These are phyloP conservation scores for Hypoxylon sp. DNA, from an alignment of 2,329 filamentous ascomycete species.

Conservation along the genomic window DNA sequence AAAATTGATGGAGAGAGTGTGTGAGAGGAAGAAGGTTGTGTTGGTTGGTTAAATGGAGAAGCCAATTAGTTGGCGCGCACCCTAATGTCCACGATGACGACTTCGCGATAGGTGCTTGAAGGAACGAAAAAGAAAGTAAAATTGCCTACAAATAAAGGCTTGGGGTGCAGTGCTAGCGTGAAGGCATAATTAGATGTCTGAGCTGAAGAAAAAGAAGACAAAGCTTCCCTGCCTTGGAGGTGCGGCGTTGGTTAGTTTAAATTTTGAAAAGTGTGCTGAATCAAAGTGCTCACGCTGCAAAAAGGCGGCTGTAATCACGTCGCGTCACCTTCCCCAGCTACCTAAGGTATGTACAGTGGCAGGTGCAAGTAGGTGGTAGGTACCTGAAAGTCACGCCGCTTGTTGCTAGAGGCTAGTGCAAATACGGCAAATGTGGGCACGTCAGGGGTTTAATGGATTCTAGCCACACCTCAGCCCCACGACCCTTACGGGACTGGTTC, in stretches of 20 bases:
- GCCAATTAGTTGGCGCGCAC: background rate
- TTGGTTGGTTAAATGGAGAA: constrained; percentile 13
- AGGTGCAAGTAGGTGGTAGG: background rate
- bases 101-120: constrained; percentile 9
- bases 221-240: constrained; percentile 14
- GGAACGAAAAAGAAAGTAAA: constrained; percentile 15
- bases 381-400: background rate
- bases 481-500: background rate
- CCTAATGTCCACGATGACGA: constrained; percentile 6
- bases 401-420: background rate
- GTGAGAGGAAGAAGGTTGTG: background rate
- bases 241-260: constrained; percentile 15
- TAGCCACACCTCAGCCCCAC: constrained; percentile 2
- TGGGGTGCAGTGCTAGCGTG: constrained; percentile 13
- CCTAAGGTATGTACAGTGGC: constrained; percentile 10
- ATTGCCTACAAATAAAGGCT: constrained; percentile 22
- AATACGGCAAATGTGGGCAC: background rate
- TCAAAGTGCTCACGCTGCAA: constrained; percentile 28
- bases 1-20: constrained; percentile 12
- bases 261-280: constrained; percentile 28
- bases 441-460: constrained; percentile 10
- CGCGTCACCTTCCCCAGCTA: constrained; percentile 27
- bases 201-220: constrained; percentile 15
- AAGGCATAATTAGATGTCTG: constrained; percentile 20
- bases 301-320: constrained; percentile 18